Evolutionary conservation across 2,329 filamentous ascomycete genomes (phyloP).

Genomic region (Ampelomyces quisqualis): DNA sequence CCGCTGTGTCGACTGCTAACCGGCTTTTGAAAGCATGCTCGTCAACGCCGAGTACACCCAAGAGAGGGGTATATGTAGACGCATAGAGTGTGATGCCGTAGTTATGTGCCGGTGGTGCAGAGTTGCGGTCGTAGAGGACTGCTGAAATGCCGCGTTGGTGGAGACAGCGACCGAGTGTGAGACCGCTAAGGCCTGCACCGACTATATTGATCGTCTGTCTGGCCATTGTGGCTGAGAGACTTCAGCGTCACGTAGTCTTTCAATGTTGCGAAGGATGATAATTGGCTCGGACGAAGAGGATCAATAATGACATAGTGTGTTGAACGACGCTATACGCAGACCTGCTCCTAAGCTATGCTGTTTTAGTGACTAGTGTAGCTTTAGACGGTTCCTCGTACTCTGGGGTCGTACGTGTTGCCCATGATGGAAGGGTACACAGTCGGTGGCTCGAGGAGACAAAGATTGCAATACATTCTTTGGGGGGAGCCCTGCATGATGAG

Average conservation of each 20-base stretch:
- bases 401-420: no score
- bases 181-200: conserved; percentile 50
- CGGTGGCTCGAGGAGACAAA: neutral
- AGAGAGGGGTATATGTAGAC: conserved; percentile 34
- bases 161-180: conserved; percentile 44
- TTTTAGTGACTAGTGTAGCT: neutral
- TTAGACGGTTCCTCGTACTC: neutral
- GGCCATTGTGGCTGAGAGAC: no score
- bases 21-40: conserved; percentile 32
- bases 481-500: no score
- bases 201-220: conserved; percentile 32
- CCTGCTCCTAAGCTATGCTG: neutral
- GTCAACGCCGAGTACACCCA: conserved; percentile 35
- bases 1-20: conserved; percentile 36
- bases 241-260: no score
- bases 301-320: neutral
- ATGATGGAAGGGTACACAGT: no score
- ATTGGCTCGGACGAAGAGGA: neutral
- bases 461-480: no score
- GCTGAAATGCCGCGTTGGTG: conserved; percentile 32
- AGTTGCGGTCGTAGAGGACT: conserved; percentile 40
- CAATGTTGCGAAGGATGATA: neutral
- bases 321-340: no score
- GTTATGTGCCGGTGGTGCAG: conserved; percentile 27
- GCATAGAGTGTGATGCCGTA: conserved; percentile 47